Base-by-base conservation (phyloP, 164 flowering plant genomes). In the Chimonanthus praecox region DNA sequence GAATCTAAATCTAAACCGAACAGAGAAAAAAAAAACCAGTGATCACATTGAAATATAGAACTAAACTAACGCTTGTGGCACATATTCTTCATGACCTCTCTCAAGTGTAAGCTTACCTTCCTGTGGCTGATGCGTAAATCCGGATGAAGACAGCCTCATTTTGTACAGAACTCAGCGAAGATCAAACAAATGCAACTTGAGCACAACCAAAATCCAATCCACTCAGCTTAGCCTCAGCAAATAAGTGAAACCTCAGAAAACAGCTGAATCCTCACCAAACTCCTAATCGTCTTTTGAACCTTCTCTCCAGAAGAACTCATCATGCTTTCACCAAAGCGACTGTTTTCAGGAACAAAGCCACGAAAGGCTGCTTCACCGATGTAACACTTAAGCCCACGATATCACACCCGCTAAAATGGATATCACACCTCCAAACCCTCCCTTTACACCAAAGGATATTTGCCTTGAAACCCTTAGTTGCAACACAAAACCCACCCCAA, bases 61-160 rank as follows among this genome's bases (percentile, higher is more conserved):
- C 60, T 54, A 13, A 54, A 5, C 33, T 33, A 54, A 54, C 60
- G 11, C 60, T 54, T 16, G 5, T 10, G 15, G 15, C 15, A 54
- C 60, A 16, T 54, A 3, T 54, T 54, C 60, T 54, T 54, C 15
- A 13, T 10, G 60, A 16, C 33, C 33, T 10, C 60, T 15, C 3
- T 7, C 43, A 6, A 6, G 48, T 46, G 10, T 50, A 33, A n/a
- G n/a, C 66, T 71, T 85, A 89, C 92, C 95, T 87, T 90, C 90
- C 68, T 84, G 89, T 10, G 81, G 13, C 77, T 86, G 92, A 64
- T 82, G 90, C 80, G 77, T 71, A 69, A 88, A 87, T 54, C 91
- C 85, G 82, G 87, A 80, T 7, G 90, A 72, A 71, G 90, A 83
- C n/a, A 87, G 85, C 83, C 88, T 90, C 95, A 89, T 90, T 72